Conservation (phyloP, 225 moss, liverwort and hornwort genomes). For the Physcomitrium patens region DNA sequence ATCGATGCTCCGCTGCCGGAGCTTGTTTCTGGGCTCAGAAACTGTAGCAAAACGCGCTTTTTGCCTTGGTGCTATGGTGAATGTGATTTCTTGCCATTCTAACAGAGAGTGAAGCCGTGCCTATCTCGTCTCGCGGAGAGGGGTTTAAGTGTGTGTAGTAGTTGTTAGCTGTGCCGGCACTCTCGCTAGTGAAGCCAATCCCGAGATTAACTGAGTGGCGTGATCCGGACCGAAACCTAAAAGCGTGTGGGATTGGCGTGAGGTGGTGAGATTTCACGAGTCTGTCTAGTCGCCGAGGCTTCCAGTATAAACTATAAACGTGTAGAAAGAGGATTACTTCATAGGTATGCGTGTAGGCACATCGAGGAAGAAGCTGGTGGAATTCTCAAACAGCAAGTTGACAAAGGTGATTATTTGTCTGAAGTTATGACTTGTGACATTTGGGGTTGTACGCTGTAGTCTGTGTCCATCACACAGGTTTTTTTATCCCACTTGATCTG, state of each 20-base stretch:
- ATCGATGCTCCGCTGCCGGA: too few relatives aligned
- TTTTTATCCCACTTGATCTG: background rate
- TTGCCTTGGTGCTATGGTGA: background rate
- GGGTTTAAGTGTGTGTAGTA: background rate
- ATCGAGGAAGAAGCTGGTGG: background rate
- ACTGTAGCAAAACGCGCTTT: background rate
- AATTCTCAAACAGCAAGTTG: background rate
- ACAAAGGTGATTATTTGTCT: background rate
- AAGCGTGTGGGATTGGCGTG: background rate
- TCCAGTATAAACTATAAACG: background rate
- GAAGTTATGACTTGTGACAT: background rate
- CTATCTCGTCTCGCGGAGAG: background rate
- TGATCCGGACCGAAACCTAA: slow-evolving; percentile 29
- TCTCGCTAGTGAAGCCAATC: background rate
- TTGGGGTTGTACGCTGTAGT: background rate
- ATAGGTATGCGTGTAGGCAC: background rate
- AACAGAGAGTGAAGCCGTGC: background rate
- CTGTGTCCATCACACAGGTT: background rate
- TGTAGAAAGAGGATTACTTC: background rate
- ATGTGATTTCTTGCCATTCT: background rate
- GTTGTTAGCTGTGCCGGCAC: slow-evolving; percentile 9
- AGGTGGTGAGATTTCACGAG: background rate
- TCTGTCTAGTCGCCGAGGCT: slow-evolving; percentile 6
- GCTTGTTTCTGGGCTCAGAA: background rate
- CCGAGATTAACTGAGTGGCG: background rate